Base-by-base conservation (phyloP, 257 asterid species). In the Primulina eburnea region DNA sequence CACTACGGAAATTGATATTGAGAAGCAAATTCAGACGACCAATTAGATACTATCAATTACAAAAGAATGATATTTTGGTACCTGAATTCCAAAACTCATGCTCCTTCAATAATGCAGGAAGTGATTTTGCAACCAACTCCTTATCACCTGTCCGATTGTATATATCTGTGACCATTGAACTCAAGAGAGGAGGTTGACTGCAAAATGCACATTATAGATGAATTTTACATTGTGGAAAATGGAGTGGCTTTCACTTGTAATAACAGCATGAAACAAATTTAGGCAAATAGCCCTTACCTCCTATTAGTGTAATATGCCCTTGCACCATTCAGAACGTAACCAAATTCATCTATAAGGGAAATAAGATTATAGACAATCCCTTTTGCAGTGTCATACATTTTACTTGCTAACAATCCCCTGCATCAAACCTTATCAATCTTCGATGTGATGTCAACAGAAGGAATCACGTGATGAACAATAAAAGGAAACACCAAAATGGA, bases 101-200 rank as follows among this genome's bases (percentile, higher is more conserved):
- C 69, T 94, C 99, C 84, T 82, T 89, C 24, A 82, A 76, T 77
- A 94, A 71, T 10, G 96, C 85, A 61, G 97, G 96, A 75, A 94
- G 92, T n/a, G 96, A 81, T 74, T 65, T 82, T 68, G 34, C 67
- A 21, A 84, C 80, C 47, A 91, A 73, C 24, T 78, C 77, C 71
- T 38, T 28, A 67, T 94, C 99, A 14, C 87, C 81, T 4, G 96
- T 89, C 21, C 76, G 76, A 29, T 78, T 67, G 80, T 77, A 91
- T 82, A 89, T 68, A 66, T 86, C 97, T 11, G 75, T 57, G 28
- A 91, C 82, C 99, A 94, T 94, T 66, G 96, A 82, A 79, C 95
- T 92, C 70, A 91, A 72, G 18, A 94, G 79, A 20, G 97, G 99
- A 66, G 97, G 97, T 69, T 91, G 90, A 77, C 99, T 94, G 95